Base-by-base conservation (phyloP, 2,329 filamentous ascomycete genomes). In the Ophiostoma novo-ulmi region DNA sequence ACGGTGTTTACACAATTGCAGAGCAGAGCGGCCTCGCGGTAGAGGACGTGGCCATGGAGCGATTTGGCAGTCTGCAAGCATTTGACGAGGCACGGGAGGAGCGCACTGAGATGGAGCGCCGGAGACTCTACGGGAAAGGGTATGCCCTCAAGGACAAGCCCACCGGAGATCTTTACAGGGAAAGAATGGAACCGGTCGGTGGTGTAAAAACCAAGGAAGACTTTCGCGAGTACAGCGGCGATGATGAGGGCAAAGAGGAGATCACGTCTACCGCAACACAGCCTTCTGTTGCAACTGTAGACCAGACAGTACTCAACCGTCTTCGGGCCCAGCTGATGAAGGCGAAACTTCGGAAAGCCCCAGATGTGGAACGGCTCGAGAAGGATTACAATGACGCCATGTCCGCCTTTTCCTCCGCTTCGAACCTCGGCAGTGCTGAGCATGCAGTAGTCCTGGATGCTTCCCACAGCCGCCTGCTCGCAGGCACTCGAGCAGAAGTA, bases 81-180 rank as follows among this genome's bases (percentile, higher is more conserved):
- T 99, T 98, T 76, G 95, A 99, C 76, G 91, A 97, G 76, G 94
- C 93, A 4, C 85, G 94, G 64, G 95, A 99, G 78, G 96, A 99
- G 79, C 90, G 94, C 78, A 88, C 88, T n/a, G 95, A 99, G 78
- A 76, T 98, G 73, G 94, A 97, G 69, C 85, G 94, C 70, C 87
- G 93, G 69, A 88, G 88, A 69, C 87, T 90, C 67, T 97, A 98
- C 77, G 95, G 95, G 0, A 83, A 90, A 69, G 92, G 91, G 41
- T 97, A 97, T 77, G 87, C 92, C 35, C 89, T 90, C 41, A 94
- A 96, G 75, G 88, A 93, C 69, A 95, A 92, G 77, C 95, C 95
- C 0, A 93, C 89, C 1, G 95, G 95, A 1, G 92, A 97, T 72
- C 81, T 99, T 0, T 95, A 91, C 75, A 85, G 89, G 71, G 91